Percentiles rank a stretch among this genome's conserved stretches.
These are phyloP conservation scores for Adansonia digitata DNA, from an alignment of 345 rosid genomes.

Conservation along the genomic window DNA sequence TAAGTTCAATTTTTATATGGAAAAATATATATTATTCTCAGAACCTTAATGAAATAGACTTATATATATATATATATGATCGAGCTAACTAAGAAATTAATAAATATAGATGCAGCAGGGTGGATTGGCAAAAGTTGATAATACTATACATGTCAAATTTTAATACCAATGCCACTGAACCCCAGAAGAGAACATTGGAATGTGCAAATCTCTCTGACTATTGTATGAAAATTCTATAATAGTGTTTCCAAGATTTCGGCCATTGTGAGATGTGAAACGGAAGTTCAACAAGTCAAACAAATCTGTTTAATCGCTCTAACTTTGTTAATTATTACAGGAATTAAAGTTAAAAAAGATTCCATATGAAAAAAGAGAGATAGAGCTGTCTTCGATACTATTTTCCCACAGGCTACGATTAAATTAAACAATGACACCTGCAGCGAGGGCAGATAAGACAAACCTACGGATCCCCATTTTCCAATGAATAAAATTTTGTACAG, in stretches of 20 bases:
- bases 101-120: background rate
- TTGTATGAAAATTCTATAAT: background rate
- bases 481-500: slow-evolving; percentile 8
- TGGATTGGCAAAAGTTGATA: background rate
- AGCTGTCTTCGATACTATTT: background rate
- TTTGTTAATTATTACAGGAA: slow-evolving; percentile 3
- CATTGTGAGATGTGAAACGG: background rate
- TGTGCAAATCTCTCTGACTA: background rate
- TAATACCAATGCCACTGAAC: background rate
- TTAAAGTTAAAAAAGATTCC: slow-evolving; percentile 15
- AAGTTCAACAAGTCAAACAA: background rate
- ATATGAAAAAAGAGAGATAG: background rate
- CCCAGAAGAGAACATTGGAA: background rate
- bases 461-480: slow-evolving; percentile 21
- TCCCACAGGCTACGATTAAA: background rate
- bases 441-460: slow-evolving; percentile 16
- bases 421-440: background rate
- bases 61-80: no score
- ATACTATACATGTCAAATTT: background rate
- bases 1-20: background rate
- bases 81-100: background rate
- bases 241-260: slow-evolving; percentile 5
- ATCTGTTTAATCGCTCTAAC: slow-evolving; percentile 4
- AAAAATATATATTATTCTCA: no score
- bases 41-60: no score